Evolutionary conservation across 2,329 filamentous ascomycete genomes (phyloP).

Genomic region (Fusarium fracticaudum): DNA sequence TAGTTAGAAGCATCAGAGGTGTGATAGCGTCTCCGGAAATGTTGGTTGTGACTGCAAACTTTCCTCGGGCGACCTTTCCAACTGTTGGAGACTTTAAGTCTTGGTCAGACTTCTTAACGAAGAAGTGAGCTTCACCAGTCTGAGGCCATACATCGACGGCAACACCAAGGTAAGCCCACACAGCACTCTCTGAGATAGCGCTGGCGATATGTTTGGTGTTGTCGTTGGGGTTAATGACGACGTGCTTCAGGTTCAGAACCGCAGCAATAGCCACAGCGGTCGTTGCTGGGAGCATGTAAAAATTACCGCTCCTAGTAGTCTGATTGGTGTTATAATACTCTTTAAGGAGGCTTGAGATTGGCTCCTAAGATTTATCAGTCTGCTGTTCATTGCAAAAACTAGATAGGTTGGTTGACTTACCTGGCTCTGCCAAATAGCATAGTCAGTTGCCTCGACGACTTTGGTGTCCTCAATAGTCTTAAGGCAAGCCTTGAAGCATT

Average conservation of each 20-base stretch:
- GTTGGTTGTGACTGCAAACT: neutral
- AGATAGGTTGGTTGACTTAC: neutral
- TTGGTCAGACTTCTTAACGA: neutral
- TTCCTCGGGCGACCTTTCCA: neutral
- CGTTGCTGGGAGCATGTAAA: neutral
- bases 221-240: neutral
- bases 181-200: neutral
- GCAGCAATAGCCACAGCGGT: neutral
- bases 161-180: conserved; percentile 1
- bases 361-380: neutral
- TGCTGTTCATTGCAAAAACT: neutral
- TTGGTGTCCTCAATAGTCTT: neutral
- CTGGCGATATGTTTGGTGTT: neutral
- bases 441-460: neutral
- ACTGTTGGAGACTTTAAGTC: neutral
- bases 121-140: neutral
- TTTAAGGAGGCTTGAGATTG: neutral
- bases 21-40: neutral
- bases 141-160: neutral
- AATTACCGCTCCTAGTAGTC: neutral
- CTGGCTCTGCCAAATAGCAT: neutral
- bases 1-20: neutral
- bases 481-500: conserved; percentile 5
- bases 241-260: neutral
- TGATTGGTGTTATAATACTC: neutral